Conservation (phyloP, 495 filamentous ascomycete genomes). For the Cairneyella variabilis region DNA sequence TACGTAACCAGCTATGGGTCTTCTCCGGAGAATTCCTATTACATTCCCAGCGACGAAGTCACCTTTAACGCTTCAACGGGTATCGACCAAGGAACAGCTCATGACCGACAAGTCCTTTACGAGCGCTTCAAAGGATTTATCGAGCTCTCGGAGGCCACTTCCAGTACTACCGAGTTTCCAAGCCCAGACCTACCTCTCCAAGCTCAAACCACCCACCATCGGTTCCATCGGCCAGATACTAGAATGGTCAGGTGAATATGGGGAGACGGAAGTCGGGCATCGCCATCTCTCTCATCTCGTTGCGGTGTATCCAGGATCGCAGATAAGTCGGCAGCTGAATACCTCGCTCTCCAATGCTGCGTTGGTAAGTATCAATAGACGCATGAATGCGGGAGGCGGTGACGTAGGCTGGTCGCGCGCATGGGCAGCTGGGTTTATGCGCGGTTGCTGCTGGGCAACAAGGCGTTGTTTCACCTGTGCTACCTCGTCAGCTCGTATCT, state of each 20-base stretch:
- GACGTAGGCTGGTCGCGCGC: constrained; percentile 29
- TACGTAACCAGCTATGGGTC: not conserved
- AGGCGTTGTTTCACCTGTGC: constrained; percentile 14
- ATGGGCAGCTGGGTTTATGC: constrained; percentile 33
- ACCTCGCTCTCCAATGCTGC: constrained; percentile 1
- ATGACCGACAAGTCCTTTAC: not conserved
- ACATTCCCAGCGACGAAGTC: not conserved
- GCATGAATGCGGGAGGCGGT: constrained; percentile 35
- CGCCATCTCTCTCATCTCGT: constrained; percentile 39
- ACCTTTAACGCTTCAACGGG: not conserved
- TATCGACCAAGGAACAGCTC: not conserved
- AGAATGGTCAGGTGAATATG: constrained; percentile 39
- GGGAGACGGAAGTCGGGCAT: constrained; percentile 40
- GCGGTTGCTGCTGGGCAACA: constrained; percentile 38
- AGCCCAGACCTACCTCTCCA: not conserved
- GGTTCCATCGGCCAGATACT: constrained; percentile 31
- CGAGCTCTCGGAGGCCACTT: not conserved
- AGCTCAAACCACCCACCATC: not conserved
- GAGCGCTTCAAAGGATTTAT: not conserved
- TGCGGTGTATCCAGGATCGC: constrained; percentile 30
- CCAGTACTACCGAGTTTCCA: not conserved
- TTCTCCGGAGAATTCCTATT: not conserved
- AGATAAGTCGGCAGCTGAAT: constrained; percentile 21
- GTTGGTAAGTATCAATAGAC: constrained; percentile 31
- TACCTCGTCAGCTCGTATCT: not conserved